phyloP scores from a whole-genome alignment of 106 monocot genomes.

The Dendrobium huoshanense region DNA sequence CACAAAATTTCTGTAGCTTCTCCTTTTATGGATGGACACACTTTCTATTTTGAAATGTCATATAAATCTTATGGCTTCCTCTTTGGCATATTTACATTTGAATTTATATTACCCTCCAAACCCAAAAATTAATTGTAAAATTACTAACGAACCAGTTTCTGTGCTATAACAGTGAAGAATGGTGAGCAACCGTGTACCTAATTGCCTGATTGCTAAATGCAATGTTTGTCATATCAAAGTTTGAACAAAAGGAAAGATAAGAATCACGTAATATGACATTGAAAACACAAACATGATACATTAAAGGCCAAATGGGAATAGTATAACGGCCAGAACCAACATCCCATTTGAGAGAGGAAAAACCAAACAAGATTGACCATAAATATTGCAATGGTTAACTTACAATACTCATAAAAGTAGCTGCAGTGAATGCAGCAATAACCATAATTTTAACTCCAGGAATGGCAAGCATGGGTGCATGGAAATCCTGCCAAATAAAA shows the following conservation, averaged over 20 bases:
- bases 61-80: neutral
- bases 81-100: neutral
- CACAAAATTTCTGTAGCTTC: neutral
- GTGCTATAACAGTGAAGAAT: neutral
- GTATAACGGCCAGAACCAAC: neutral
- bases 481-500: conserved; percentile 52
- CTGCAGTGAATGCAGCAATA: conserved; percentile 63
- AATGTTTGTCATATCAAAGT: neutral
- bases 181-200: neutral
- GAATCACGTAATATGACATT: neutral
- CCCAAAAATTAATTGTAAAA: neutral
- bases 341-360: neutral
- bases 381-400: conserved; percentile 18
- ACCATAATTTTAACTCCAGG: conserved; percentile 69
- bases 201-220: neutral
- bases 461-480: conserved; percentile 64
- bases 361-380: neutral
- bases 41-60: neutral
- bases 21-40: neutral
- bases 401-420: conserved; percentile 88
- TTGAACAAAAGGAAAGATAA: neutral
- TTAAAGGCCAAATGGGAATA: neutral
- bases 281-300: neutral
- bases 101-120: neutral
- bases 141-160: neutral